Evolutionary conservation across 495 filamentous ascomycete species (phyloP).

Genomic region (Neurospora sp.): DNA sequence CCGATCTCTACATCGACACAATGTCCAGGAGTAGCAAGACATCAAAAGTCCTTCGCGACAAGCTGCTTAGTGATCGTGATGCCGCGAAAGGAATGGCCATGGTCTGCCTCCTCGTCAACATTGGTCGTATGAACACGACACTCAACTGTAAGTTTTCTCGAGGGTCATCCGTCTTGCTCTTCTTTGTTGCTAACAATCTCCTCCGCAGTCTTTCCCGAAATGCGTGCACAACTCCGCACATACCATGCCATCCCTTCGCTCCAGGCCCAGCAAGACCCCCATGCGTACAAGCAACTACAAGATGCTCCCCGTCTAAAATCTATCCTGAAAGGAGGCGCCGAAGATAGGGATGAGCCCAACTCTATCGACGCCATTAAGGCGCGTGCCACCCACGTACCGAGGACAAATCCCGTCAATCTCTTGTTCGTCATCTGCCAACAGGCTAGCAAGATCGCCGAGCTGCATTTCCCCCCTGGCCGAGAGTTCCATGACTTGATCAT

Average conservation of each 20-base stretch:
- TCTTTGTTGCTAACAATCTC: constrained; percentile 19
- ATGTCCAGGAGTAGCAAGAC: constrained; percentile 99
- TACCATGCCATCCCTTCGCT: constrained; percentile 97
- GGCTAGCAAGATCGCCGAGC: constrained; percentile 82
- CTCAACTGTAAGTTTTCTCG: constrained; percentile 65
- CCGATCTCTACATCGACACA: constrained; percentile 93
- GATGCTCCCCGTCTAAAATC: constrained; percentile 94
- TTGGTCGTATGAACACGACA: constrained; percentile 97
- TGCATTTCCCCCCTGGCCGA: constrained; percentile 73
- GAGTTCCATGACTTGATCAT: constrained; percentile 98
- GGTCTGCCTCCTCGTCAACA: constrained; percentile 95
- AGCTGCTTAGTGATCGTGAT: constrained; percentile 82
- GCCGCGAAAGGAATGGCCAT: constrained; percentile 97
- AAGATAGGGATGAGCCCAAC: constrained; percentile 80
- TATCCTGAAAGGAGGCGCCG: constrained; percentile 92
- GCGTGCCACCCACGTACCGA: constrained; percentile 45
- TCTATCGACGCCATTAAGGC: constrained; percentile 73
- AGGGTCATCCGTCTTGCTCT: constrained; percentile 2
- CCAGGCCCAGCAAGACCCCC: constrained; percentile 88
- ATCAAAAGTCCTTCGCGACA: constrained; percentile 95
- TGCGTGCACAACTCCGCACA: constrained; percentile 95
- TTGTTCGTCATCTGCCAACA: constrained; percentile 92
- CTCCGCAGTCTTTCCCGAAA: constrained; percentile 86
- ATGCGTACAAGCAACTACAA: constrained; percentile 95
- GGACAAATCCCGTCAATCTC: constrained; percentile 94